A percentile compares a stretch with the other conserved stretches of the same genome.
phyloP scores from a whole-genome alignment of 805 yeast genomes.

The Wickerhamiella brachini region DNA sequence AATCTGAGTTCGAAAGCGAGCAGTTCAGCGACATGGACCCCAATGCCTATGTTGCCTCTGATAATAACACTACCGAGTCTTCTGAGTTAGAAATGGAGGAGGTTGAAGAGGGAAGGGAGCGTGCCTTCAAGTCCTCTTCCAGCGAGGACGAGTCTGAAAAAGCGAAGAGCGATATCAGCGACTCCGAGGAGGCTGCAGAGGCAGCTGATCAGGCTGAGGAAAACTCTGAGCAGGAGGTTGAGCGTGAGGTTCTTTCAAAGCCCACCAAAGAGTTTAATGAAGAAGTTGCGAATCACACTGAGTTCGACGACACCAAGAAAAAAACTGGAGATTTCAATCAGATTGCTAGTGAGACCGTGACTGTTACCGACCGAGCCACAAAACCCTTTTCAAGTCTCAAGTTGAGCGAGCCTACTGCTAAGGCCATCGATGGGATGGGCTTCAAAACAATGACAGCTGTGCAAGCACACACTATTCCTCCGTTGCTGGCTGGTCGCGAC shows the following conservation, averaged over 20 bases:
- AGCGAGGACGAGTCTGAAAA: slow-evolving; percentile 15
- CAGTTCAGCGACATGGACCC: slow-evolving; percentile 5
- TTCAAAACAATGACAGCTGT: slow-evolving; percentile 86
- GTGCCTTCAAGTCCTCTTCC: slow-evolving; percentile 6
- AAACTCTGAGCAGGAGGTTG: slow-evolving; percentile 1
- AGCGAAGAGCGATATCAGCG: slow-evolving; percentile 11
- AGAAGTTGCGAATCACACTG: not conserved
- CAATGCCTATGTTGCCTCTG: not conserved
- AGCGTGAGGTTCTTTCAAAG: not conserved
- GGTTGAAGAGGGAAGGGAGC: not conserved
- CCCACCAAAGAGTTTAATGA: not conserved
- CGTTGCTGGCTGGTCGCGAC: slow-evolving; percentile 89
- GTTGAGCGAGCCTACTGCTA: slow-evolving; percentile 67
- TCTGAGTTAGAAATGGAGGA: not conserved
- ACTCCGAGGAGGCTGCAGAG: slow-evolving; percentile 10
- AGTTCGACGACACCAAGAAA: slow-evolving; percentile 1
- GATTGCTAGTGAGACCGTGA: slow-evolving; percentile 10
- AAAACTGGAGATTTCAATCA: not conserved
- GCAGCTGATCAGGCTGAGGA: slow-evolving; percentile 3
- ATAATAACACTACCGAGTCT: not conserved
- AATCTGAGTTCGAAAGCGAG: slow-evolving; percentile 2
- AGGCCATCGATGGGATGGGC: slow-evolving; percentile 79
- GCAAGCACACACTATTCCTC: slow-evolving; percentile 93
- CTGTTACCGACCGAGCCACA: slow-evolving; percentile 18
- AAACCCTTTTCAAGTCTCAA: slow-evolving; percentile 38